Percentiles rank a stretch among this genome's conserved stretches.
Evolutionary conservation across 495 filamentous ascomycete species (phyloP).

Genomic region (Lentithecium fluviatile): DNA sequence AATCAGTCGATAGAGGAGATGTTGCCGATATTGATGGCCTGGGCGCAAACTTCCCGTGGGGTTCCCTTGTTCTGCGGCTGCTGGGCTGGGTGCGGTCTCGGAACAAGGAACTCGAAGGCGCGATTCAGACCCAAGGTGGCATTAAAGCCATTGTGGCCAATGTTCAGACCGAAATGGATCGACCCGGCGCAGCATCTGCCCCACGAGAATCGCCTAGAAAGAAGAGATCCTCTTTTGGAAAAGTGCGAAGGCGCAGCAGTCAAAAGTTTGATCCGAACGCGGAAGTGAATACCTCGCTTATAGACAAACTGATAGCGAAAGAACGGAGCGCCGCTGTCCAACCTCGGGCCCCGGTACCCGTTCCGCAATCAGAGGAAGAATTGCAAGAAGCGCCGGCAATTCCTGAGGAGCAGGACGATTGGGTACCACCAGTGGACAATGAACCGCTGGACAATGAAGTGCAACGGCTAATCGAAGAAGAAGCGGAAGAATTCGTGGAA

Average conservation of each 20-base stretch:
- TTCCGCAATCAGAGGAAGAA: not conserved
- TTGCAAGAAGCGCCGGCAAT: not conserved
- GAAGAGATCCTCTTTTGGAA: slow-evolving; percentile 12
- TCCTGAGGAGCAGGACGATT: not conserved
- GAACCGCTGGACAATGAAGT: not conserved
- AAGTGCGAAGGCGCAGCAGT: slow-evolving; percentile 19
- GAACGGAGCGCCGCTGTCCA: not conserved
- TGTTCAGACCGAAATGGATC: slow-evolving; percentile 1
- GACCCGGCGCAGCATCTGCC: not conserved
- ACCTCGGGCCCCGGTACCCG: not conserved
- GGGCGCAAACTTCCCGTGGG: slow-evolving; percentile 35
- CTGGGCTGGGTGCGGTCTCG: slow-evolving; percentile 30
- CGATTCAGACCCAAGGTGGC: slow-evolving; percentile 13
- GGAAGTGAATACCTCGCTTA: not conserved
- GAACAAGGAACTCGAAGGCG: slow-evolving; percentile 12
- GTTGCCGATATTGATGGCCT: slow-evolving; percentile 41
- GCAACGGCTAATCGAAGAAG: not conserved
- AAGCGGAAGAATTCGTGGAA: not conserved
- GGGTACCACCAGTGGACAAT: not conserved
- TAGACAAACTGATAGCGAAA: slow-evolving; percentile 10
- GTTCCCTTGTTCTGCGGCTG: slow-evolving; percentile 28
- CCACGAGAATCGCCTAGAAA: slow-evolving; percentile 6
- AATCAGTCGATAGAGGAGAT: slow-evolving; percentile 20
- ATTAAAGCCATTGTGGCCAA: slow-evolving; percentile 1
- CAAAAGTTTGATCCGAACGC: slow-evolving; percentile 21